Evolutionary conservation across 148 eudicot species (phyloP).

Genomic region (Vaccinium myrtillus): DNA sequence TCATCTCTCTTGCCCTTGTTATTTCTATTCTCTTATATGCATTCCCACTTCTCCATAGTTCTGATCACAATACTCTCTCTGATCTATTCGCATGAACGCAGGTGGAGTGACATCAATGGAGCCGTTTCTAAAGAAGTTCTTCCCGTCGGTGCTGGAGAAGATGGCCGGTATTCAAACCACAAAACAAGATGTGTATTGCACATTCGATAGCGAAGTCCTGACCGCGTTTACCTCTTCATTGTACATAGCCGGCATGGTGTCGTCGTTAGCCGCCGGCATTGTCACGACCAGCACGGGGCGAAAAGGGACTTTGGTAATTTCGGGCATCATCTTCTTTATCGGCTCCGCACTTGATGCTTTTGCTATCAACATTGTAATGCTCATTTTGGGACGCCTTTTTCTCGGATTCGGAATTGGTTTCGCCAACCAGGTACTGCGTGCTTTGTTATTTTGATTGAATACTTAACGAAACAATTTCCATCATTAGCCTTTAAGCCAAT

Average conservation of each 20-base stretch:
- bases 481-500: no score
- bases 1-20: no score
- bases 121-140: slow-evolving; percentile 28
- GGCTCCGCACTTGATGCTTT: slow-evolving; percentile 14
- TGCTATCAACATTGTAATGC: neutral
- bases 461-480: no score
- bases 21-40: no score
- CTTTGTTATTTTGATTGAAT: neutral
- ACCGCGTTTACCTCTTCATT: slow-evolving; percentile 28
- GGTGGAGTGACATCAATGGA: slow-evolving; percentile 22
- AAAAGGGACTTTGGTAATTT: slow-evolving; percentile 11
- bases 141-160: slow-evolving; percentile 14
- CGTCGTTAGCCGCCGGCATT: slow-evolving; percentile 17
- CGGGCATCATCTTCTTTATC: slow-evolving; percentile 16
- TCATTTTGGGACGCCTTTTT: slow-evolving; percentile 6
- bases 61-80: no score
- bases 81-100: neutral
- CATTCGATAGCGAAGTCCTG: slow-evolving; percentile 16
- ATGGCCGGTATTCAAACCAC: neutral
- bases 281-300: slow-evolving; percentile 9
- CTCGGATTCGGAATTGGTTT: slow-evolving; percentile 10
- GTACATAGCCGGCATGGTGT: slow-evolving; percentile 25
- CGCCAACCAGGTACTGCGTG: neutral
- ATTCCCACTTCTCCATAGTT: no score
- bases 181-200: slow-evolving; percentile 12